Evolutionary conservation across 495 filamentous ascomycete genomes (phyloP).

Genomic region (Tuber microsphaerosporum): DNA sequence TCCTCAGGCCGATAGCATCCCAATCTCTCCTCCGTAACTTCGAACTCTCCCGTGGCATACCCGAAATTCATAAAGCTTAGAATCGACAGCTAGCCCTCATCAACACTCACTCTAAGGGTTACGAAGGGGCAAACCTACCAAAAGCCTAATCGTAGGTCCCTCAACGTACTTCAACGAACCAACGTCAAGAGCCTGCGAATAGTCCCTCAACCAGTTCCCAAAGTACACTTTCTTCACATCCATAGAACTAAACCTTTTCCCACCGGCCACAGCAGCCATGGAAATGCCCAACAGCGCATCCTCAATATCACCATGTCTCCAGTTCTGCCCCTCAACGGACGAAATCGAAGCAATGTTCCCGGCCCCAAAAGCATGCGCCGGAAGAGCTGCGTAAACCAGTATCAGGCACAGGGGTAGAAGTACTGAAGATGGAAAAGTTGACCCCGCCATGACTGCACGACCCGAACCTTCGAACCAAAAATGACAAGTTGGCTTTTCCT

Average conservation of each 20-base stretch:
- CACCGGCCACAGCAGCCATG: slow-evolving; percentile 68
- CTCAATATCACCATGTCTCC: slow-evolving; percentile 95
- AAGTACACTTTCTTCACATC: slow-evolving; percentile 81
- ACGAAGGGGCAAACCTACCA: slow-evolving; percentile 47
- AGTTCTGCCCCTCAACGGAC: slow-evolving; percentile 62
- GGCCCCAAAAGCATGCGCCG: slow-evolving; percentile 74
- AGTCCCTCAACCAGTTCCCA: slow-evolving; percentile 87
- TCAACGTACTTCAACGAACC: slow-evolving; percentile 82
- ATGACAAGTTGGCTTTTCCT: background rate
- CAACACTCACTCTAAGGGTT: background rate
- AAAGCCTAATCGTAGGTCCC: slow-evolving; percentile 77
- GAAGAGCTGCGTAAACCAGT: slow-evolving; percentile 55
- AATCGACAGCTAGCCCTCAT: slow-evolving; percentile 45
- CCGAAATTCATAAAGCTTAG: slow-evolving; percentile 60
- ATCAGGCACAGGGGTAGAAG: slow-evolving; percentile 51
- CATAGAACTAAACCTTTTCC: slow-evolving; percentile 80
- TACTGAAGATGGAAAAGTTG: slow-evolving; percentile 18
- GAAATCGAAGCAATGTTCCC: slow-evolving; percentile 73
- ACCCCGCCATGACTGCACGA: slow-evolving; percentile 22
- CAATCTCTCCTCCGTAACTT: slow-evolving; percentile 77
- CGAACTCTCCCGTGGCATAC: slow-evolving; percentile 84
- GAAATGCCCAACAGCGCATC: slow-evolving; percentile 70
- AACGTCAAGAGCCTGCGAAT: slow-evolving; percentile 74
- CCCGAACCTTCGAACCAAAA: background rate
- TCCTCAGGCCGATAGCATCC: slow-evolving; percentile 85